Evolutionary conservation across 2,329 filamentous ascomycete genomes (phyloP), one percentile per base, ranked within the genome.

Genomic region (Elsinoe necatrix): DNA sequence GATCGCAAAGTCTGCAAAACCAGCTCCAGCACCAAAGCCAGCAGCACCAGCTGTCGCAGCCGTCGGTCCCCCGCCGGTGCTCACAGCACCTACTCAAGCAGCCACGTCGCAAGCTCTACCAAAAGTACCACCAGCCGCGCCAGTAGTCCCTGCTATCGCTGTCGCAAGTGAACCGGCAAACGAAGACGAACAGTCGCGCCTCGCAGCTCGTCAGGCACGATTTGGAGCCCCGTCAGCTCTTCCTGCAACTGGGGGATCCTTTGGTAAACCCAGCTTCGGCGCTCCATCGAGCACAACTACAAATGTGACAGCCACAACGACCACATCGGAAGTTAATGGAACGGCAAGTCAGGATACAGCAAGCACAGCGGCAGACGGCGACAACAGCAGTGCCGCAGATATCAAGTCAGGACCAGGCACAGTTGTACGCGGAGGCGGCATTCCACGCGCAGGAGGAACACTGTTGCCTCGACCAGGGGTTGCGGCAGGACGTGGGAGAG

Each of bases 1-100:
- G 61, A 74, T 87, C 55, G 90, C 86, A 0, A 91, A 92, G 71
- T 76, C 73, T 55, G 80, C 82, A 18, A 64, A 68, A 54, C 62
- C 67, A 42, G 57, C 66, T 39, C 64, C 62, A 12, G 56, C 64
- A 48, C 57, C 61, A 8, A 47, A 57, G 8, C 58, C 62, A 8
- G 59, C 59, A 18, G 47, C 61, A 2, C 54, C 58, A 21, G 58
- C 66, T 61, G 25, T 63, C 59, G 64, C 54, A 6, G 23, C 58
- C 25, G 29, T 55, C 16, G 21, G 16, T 6, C 20, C 55, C 4
- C 29, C 41, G 14, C 41, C 37, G 14, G 42, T 54, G n/a, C 21
- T 42, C 20, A 29, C 43, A 31, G 18, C 55, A 9, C 45, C 42
- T 43, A n/a, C 51, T 25, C 37, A 39, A 41, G 16, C 59, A 23